Percentiles rank a stretch among this genome's conserved stretches.
phyloP scores from a whole-genome alignment of 2,329 filamentous ascomycete species.

The Beauveria sp. region DNA sequence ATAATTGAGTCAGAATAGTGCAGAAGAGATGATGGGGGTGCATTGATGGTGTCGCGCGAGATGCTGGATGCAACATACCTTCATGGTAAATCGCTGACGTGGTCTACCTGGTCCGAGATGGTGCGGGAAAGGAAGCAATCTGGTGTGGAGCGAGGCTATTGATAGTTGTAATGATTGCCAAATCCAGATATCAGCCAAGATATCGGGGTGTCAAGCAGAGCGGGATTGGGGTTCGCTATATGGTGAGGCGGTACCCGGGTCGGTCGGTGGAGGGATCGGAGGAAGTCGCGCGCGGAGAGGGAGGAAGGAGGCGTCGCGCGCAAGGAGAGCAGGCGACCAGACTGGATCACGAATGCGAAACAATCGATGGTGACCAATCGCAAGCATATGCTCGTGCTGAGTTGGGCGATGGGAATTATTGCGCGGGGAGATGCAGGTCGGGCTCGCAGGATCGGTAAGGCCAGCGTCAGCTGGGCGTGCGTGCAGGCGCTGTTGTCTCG shows the following conservation, averaged over 20 bases:
- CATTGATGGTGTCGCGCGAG: background rate
- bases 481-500: background rate
- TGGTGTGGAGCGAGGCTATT: conserved; percentile 6
- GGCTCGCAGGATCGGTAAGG: background rate
- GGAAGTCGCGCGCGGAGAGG: background rate
- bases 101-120: background rate
- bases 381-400: background rate
- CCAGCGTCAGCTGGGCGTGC: background rate
- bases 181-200: background rate
- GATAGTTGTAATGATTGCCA: background rate
- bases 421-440: background rate
- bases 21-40: background rate
- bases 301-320: background rate
- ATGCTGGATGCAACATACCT: conserved; percentile 22
- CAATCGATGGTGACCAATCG: background rate
- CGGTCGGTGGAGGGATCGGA: conserved; percentile 11
- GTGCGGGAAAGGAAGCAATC: conserved; percentile 10
- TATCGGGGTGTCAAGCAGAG: background rate
- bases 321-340: background rate
- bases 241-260: conserved; percentile 5
- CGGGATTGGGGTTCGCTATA: background rate
- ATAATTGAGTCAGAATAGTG: conserved; percentile 7
- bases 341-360: background rate
- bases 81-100: conserved; percentile 25
- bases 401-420: background rate